Evolutionary conservation across 2,329 filamentous ascomycete genomes (phyloP).

Genomic region (Pseudocercospora musae): DNA sequence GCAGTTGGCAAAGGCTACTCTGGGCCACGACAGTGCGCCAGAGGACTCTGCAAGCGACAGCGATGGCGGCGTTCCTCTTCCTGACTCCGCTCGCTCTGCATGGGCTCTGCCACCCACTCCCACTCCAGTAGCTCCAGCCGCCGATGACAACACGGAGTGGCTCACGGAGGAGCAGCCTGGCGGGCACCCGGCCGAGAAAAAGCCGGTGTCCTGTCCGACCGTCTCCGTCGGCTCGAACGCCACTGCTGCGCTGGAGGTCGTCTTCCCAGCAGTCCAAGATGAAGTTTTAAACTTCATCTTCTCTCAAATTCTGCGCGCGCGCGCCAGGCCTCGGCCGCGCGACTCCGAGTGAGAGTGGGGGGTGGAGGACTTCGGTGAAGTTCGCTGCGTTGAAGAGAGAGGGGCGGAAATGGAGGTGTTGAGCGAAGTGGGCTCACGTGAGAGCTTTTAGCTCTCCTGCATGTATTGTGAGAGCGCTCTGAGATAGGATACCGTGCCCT

Average conservation of each 20-base stretch:
- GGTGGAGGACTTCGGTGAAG: background rate
- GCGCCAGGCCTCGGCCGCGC: background rate
- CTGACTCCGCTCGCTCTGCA: background rate
- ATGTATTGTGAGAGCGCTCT: background rate
- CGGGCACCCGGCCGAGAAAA: background rate
- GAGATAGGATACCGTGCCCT: background rate
- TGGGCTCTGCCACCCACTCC: background rate
- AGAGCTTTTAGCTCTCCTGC: background rate
- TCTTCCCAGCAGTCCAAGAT: constrained; percentile 20
- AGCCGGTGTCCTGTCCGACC: constrained; percentile 15
- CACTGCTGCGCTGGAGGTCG: constrained; percentile 11
- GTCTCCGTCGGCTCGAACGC: constrained; percentile 20
- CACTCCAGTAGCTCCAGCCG: background rate
- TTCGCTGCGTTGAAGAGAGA: background rate
- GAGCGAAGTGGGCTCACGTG: background rate
- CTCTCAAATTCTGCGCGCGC: background rate
- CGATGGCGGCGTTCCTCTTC: background rate
- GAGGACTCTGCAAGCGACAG: background rate
- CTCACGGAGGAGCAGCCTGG: background rate
- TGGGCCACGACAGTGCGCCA: background rate
- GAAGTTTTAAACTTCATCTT: constrained; percentile 20
- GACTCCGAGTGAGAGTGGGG: background rate
- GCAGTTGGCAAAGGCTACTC: background rate
- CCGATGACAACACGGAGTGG: background rate
- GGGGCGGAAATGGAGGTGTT: background rate